Evolutionary conservation across 345 rosid species (phyloP).

Genomic region (Microthlaspi erraticum): DNA sequence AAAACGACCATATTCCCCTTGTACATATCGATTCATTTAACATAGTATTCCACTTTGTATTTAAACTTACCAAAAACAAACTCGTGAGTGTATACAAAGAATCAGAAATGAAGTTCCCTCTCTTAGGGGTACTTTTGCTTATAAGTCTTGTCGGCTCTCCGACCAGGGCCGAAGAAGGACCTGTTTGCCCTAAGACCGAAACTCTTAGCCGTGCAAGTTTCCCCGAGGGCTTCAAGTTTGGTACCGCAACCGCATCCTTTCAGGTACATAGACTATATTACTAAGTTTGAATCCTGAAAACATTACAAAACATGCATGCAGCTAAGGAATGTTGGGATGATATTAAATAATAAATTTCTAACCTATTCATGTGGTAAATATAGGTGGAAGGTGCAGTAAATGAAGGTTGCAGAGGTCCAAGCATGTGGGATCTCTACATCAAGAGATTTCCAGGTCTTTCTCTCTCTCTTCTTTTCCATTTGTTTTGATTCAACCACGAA

Average conservation of each 20-base stretch:
- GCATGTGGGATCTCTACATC: constrained; percentile 48
- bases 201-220: constrained; percentile 46
- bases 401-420: constrained; percentile 54
- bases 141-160: constrained; percentile 27
- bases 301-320: neutral
- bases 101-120: constrained; percentile 31
- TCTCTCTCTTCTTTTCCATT: constrained; percentile 21
- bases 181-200: constrained; percentile 42
- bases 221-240: constrained; percentile 46
- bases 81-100: constrained; percentile 11
- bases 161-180: constrained; percentile 34
- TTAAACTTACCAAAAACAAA: neutral
- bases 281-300: neutral
- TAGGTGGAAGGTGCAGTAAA: constrained; percentile 53
- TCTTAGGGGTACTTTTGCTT: constrained; percentile 30
- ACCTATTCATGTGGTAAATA: constrained; percentile 3
- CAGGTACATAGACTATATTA: constrained; percentile 30
- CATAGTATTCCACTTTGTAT: constrained; percentile 13
- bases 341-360: neutral
- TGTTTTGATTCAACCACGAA: too few species aligned
- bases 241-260: constrained; percentile 49
- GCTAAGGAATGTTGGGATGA: neutral
- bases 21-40: neutral
- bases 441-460: constrained; percentile 40
- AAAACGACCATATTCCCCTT: neutral